These are phyloP conservation scores for Phyllosticta paracitricarpa DNA, from an alignment of 2,329 filamentous ascomycete genomes.

Conservation along the genomic window DNA sequence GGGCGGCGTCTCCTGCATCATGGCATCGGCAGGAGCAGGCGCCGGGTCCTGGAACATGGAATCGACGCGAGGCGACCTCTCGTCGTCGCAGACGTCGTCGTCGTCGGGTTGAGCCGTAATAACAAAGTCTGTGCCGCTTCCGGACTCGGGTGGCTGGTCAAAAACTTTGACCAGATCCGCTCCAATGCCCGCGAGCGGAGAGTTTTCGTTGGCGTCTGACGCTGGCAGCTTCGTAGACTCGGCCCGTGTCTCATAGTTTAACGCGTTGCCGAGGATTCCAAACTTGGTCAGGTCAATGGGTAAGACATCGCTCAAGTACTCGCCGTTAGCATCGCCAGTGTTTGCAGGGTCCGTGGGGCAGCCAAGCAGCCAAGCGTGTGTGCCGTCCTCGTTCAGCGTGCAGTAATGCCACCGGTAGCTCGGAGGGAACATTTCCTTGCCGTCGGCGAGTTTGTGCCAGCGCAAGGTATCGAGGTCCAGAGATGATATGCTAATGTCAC, in stretches of 20 bases:
- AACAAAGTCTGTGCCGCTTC: constrained; percentile 81
- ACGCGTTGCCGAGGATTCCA: constrained; percentile 75
- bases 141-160: constrained; percentile 71
- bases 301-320: constrained; percentile 89
- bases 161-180: constrained; percentile 80
- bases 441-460: constrained; percentile 93
- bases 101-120: constrained; percentile 81
- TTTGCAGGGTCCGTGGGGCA: constrained; percentile 65
- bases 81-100: constrained; percentile 57
- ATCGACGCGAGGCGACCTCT: constrained; percentile 30
- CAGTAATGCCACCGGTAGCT: constrained; percentile 99
- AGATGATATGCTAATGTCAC: constrained; percentile 83
- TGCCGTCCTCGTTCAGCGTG: constrained; percentile 88
- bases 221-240: constrained; percentile 24
- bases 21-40: constrained; percentile 20
- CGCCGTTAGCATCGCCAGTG: constrained; percentile 66
- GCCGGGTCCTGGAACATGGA: neutral
- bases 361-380: constrained; percentile 93
- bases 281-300: constrained; percentile 88
- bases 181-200: constrained; percentile 57
- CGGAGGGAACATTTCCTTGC: constrained; percentile 80
- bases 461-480: constrained; percentile 77
- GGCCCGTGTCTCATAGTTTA: constrained; percentile 36
- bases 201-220: constrained; percentile 44
- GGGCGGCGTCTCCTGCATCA: constrained; percentile 39